A percentile compares a stretch with the other conserved stretches of the same genome.
Conservation (phyloP, 371 early-diverging fungal species). For the Zancudomyces culisetae region DNA sequence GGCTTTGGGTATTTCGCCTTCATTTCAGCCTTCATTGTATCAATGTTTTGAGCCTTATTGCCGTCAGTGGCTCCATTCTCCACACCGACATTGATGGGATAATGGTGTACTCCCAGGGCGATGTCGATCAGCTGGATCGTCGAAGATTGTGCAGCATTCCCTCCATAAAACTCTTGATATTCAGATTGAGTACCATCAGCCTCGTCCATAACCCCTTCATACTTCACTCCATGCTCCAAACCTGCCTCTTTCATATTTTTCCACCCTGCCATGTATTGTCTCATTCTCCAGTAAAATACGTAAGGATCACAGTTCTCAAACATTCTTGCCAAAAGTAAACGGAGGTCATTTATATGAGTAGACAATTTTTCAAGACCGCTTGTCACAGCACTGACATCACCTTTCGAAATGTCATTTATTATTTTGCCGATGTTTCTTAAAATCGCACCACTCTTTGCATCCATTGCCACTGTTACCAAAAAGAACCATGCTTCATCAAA, state of each 20-base stretch:
- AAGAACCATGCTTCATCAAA: slow-evolving; percentile 94
- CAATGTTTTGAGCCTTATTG: slow-evolving; percentile 8
- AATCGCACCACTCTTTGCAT: slow-evolving; percentile 65
- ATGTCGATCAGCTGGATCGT: slow-evolving; percentile 81
- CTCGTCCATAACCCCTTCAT: slow-evolving; percentile 44
- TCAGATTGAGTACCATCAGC: neutral
- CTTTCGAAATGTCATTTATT: slow-evolving; percentile 27
- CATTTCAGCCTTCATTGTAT: neutral
- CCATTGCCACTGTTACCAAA: slow-evolving; percentile 73
- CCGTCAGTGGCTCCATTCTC: neutral
- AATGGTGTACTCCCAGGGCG: slow-evolving; percentile 72
- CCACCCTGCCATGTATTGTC: slow-evolving; percentile 85
- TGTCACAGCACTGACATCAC: slow-evolving; percentile 26
- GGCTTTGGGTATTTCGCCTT: slow-evolving; percentile 6
- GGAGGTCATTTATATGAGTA: slow-evolving; percentile 35
- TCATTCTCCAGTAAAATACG: slow-evolving; percentile 83
- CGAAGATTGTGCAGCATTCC: slow-evolving; percentile 85
- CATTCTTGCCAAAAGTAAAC: slow-evolving; percentile 52
- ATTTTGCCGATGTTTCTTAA: slow-evolving; percentile 37
- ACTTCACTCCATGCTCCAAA: slow-evolving; percentile 68
- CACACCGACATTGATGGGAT: slow-evolving; percentile 31
- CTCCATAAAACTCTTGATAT: slow-evolving; percentile 60
- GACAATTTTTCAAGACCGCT: slow-evolving; percentile 33
- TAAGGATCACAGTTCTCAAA: slow-evolving; percentile 85
- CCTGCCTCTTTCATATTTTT: slow-evolving; percentile 70